Evolutionary conservation across 345 rosid species (phyloP).

Genomic region (Geranium rotundifolium): DNA sequence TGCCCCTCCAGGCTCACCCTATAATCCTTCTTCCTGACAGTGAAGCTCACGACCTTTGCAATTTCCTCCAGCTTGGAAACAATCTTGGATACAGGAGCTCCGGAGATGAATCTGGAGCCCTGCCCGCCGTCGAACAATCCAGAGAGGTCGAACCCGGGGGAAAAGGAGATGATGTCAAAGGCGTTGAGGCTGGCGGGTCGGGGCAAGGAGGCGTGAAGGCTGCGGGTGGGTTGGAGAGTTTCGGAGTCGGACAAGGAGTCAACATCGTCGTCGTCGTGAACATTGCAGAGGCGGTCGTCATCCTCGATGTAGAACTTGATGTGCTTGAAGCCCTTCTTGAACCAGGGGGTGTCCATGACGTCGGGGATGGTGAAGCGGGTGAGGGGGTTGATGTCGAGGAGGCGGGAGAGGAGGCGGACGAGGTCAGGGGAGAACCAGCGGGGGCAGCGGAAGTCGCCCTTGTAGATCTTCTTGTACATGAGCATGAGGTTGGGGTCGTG

Average conservation of each 20-base stretch:
- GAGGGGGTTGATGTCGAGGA: constrained; percentile 23
- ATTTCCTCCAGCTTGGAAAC: constrained; percentile 29
- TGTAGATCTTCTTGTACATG: constrained; percentile 17
- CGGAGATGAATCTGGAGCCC: constrained; percentile 23
- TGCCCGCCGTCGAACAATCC: constrained; percentile 29
- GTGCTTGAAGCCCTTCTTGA: constrained; percentile 27
- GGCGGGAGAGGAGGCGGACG: constrained; percentile 14
- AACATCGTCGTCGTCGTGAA: constrained; percentile 13
- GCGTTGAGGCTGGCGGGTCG: constrained; percentile 33
- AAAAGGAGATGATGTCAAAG: constrained; percentile 28
- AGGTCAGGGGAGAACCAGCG: constrained; percentile 17
- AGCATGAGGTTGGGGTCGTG: constrained; percentile 16
- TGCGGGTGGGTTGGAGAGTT: neutral
- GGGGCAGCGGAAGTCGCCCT: constrained; percentile 19
- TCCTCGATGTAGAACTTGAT: constrained; percentile 23
- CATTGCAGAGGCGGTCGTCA: constrained; percentile 22
- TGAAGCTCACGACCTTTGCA: constrained; percentile 29
- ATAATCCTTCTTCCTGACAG: constrained; percentile 30
- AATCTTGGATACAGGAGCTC: constrained; percentile 27
- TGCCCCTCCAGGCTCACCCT: constrained; percentile 31
- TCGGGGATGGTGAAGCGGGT: constrained; percentile 22
- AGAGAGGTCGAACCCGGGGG: constrained; percentile 26
- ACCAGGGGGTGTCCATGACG: constrained; percentile 24
- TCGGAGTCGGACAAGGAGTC: constrained; percentile 16
- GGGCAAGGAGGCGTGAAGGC: constrained; percentile 1